A percentile compares a stretch with the other conserved stretches of the same genome.
phyloP scores from a whole-genome alignment of 1,284 basidiomycete species.

The Ganoderma sp. region DNA sequence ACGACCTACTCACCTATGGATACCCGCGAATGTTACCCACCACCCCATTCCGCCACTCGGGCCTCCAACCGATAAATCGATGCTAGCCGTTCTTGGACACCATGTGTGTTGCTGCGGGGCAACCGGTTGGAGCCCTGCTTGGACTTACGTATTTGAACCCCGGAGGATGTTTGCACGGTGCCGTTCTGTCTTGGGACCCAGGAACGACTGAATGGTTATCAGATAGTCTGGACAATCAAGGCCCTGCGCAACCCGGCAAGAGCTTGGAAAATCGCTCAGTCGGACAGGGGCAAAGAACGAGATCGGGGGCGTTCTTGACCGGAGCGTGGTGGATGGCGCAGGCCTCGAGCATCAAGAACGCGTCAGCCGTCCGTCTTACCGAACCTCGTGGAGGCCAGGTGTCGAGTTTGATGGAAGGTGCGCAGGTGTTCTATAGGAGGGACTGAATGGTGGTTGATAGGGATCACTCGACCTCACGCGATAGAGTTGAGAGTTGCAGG shows the following conservation, averaged over 20 bases:
- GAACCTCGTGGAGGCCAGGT: conserved; percentile 4
- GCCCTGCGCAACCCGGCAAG: neutral
- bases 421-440: neutral
- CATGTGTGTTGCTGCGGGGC: neutral
- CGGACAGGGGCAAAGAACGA: neutral
- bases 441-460: neutral
- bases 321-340: neutral
- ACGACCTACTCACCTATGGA: neutral
- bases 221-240: neutral
- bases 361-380: neutral
- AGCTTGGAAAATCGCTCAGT: neutral
- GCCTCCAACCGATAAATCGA: neutral
- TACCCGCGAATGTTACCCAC: conserved; percentile 1
- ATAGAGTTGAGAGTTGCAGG: conserved; percentile 12
- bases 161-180: conserved; percentile 4
- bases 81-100: neutral
- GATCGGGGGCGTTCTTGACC: neutral
- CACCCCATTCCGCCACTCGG: neutral
- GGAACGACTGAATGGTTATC: conserved; percentile 5
- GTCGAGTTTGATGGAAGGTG: conserved; percentile 1
- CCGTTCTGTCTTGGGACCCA: neutral
- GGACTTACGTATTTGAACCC: conserved; percentile 2
- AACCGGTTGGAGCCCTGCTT: neutral
- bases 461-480: conserved; percentile 3
- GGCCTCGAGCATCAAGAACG: conserved; percentile 5